Conservation (phyloP, 176 grass and related monocot species). For the Rhipidocladum racemiflorum region DNA sequence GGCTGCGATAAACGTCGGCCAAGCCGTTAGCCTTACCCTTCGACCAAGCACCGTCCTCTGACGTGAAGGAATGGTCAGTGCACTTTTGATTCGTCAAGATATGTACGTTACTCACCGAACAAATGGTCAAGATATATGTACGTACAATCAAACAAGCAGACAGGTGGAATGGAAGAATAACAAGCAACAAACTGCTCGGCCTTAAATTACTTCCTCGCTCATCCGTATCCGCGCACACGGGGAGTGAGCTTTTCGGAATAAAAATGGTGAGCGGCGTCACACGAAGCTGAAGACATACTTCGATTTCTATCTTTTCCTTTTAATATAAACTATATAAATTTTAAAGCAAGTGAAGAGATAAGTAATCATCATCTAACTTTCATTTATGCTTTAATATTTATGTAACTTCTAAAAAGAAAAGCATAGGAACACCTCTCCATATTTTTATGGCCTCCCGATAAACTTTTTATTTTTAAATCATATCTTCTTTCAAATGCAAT, state of each 20-base stretch:
- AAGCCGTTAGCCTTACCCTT: neutral
- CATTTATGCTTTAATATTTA: no score
- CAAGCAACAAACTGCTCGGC: neutral
- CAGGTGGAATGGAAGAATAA: neutral
- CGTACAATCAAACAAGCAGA: neutral
- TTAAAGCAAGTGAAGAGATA: no score
- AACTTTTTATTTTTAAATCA: no score
- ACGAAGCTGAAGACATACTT: no score
- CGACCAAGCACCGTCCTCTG: neutral
- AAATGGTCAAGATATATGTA: no score
- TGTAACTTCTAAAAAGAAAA: no score
- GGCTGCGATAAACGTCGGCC: neutral
- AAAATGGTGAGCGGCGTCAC: neutral
- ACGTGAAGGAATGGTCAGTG: slow-evolving; percentile 26
- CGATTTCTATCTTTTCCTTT: no score
- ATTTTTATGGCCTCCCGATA: no score
- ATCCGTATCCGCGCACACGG: neutral
- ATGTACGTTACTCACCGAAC: neutral
- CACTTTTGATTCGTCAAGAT: slow-evolving; percentile 39
- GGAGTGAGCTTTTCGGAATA: neutral
- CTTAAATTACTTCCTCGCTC: neutral
- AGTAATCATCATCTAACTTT: no score
- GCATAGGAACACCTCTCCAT: no score
- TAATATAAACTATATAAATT: no score
- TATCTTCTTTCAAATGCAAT: no score